Conservation (phyloP, 148 eudicot genomes). For the Chenopodium suecicum region DNA sequence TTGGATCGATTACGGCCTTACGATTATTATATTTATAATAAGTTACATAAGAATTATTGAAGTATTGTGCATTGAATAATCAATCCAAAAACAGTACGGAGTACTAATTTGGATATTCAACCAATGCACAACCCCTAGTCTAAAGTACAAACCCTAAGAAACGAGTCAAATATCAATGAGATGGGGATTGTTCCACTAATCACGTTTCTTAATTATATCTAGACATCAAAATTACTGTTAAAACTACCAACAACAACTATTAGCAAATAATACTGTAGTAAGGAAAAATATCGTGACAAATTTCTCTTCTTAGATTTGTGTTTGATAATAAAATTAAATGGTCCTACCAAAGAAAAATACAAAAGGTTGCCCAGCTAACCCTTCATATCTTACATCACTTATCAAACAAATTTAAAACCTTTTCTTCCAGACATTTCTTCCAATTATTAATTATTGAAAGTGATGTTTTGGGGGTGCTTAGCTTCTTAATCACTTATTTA, state of each 20-base stretch:
- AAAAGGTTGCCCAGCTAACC: conserved; percentile 18
- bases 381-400: conserved; percentile 23
- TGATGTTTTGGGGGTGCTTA: neutral
- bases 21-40: too few relatives aligned
- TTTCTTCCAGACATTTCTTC: conserved; percentile 27
- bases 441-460: conserved; percentile 2
- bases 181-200: neutral
- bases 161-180: neutral
- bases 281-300: neutral
- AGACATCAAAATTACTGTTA: neutral
- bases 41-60: too few relatives aligned
- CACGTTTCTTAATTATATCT: neutral
- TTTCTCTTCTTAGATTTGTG: neutral
- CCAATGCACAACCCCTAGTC: too few relatives aligned
- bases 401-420: conserved; percentile 4
- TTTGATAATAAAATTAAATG: neutral
- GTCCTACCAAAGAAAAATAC: neutral
- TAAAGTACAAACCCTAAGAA: too few relatives aligned
- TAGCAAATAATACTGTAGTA: neutral
- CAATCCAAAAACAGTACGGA: too few relatives aligned
- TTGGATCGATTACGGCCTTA: too few relatives aligned
- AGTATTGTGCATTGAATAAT: too few relatives aligned
- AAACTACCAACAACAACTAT: neutral
- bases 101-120: too few relatives aligned
- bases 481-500: neutral